Conservation (phyloP, 1,284 basidiomycete genomes). For the Rhizopogon parksii region DNA sequence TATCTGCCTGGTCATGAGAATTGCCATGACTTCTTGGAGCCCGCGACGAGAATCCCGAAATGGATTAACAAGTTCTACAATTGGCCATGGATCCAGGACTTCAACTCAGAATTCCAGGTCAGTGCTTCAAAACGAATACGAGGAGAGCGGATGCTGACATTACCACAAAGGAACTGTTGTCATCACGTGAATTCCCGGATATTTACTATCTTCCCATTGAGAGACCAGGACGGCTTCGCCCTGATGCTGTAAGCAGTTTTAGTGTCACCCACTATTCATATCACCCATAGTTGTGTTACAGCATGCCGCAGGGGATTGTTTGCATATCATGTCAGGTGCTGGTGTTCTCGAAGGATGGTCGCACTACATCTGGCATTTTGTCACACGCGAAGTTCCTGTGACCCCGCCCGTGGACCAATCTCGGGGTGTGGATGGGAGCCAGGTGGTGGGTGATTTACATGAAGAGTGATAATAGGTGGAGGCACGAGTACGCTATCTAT, state of each 20-base stretch:
- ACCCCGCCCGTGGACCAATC: not conserved
- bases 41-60: conserved; percentile 37
- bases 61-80: conserved; percentile 50
- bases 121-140: conserved; percentile 3
- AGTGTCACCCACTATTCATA: not conserved
- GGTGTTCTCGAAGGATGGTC: conserved; percentile 68
- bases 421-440: not conserved
- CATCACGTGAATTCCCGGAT: conserved; percentile 38
- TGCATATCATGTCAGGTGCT: conserved; percentile 57
- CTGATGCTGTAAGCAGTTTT: conserved; percentile 47
- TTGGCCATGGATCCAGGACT: conserved; percentile 52
- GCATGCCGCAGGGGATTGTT: conserved; percentile 54
- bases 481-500: not conserved
- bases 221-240: conserved; percentile 49
- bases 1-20: conserved; percentile 61
- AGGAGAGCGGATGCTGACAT: conserved; percentile 8
- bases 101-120: conserved; percentile 52
- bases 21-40: conserved; percentile 42
- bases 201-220: conserved; percentile 56
- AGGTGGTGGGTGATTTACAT: not conserved
- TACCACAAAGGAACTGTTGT: conserved; percentile 35
- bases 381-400: conserved; percentile 29
- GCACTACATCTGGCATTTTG: conserved; percentile 61
- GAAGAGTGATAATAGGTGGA: not conserved
- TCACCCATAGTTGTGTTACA: conserved; percentile 20